Base-by-base conservation (phyloP, 805 yeast genomes). In the Sugiyamaella boreocaroliniensis region DNA sequence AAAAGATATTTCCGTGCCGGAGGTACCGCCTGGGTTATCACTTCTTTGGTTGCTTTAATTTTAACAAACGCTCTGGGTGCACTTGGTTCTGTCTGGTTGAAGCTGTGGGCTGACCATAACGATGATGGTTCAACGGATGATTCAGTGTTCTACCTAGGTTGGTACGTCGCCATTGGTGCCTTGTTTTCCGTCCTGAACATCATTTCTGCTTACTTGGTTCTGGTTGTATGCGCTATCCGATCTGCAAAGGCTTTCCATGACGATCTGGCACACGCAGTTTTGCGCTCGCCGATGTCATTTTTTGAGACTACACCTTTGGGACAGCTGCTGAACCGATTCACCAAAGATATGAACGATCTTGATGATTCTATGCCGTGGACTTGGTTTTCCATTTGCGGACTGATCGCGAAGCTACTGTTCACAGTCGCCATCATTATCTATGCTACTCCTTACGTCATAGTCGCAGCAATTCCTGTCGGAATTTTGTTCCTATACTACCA, bases 301-400 rank as follows among this genome's bases (percentile, higher is more conserved):
- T 89, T 89, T 64, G 97, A 89, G 69, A 86, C 95, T 0, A 89
- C 96, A 0, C 97, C 97, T 49, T 81, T 89, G 59, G 97, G 97
- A 40, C 78, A 96, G 68, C 80, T 89, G 51, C 74, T 89, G 66
- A 89, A 89, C 72, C 76, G 97, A 67, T 89, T 89, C 65, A 86
- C 96, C 2, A 87, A 80, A 66, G 97, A 89, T 74, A 80, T 89
- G 44, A 86, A 86, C 70, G 87, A 85, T 64, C 80, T 89, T 56
- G 97, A 89, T 70, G 95, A 86, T 64, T 71, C 79, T 84, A 61
- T 72, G 19, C 60, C 68, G 9, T 59, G 70, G 7, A 64, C 64
- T 15, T 65, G 72, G 53, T 56, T 60, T 26, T 66, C 64, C 61
- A 66, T 71, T 34, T 69, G 70, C 55, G 55, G 58, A 54, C 65